Evolutionary conservation across 805 yeast species (phyloP), one percentile per base, ranked within the genome.

Genomic region (Babjeviella inositovora): DNA sequence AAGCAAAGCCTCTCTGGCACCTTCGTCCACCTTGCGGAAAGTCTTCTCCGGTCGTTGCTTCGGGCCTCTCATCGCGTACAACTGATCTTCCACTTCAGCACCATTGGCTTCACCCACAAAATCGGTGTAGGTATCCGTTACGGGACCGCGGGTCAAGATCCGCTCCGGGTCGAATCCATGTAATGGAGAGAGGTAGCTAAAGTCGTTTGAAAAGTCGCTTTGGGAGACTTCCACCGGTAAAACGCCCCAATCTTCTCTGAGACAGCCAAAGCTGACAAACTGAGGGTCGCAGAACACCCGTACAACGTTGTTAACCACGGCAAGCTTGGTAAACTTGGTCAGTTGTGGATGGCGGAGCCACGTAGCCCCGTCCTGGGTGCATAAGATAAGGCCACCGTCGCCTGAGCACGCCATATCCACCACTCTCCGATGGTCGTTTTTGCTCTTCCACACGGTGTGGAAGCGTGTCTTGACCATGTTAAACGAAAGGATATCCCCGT

Each of bases 351-450:
- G 31, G 33, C 25, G 18, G 34, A 50, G 15, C 32, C 42, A 81
- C 0, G 66, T 79, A 12, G 73, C 61, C 0, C 95, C 95, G 23
- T 70, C 68, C 11, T 53, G 43, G 0, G 90, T 74, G 31, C 76
- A 64, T 2, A 85, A 40, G 2, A 84, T 50, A 2, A 80, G 42
- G 0, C 79, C 68, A 0, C 92, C 92, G 35, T 73, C 77, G 10
- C 47, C 51, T 2, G 76, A 63, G 20, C 73, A 57, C 35, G 72
- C 87, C 15, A 77, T 61, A 45, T 81, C 93, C 4, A 49, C 51
- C 22, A 68, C 81, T 26, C 50, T 54, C 57, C 67, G 47, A 33
- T 66, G 71, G 7, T 45, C 41, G 23, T 64, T 65, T 26, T 64
- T 55, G 1, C 85, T 79, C 15, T 47, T 57, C 87, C 90, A 79